Evolutionary conservation across 805 yeast species (phyloP).

Genomic region (Pichia phayaonensis): DNA sequence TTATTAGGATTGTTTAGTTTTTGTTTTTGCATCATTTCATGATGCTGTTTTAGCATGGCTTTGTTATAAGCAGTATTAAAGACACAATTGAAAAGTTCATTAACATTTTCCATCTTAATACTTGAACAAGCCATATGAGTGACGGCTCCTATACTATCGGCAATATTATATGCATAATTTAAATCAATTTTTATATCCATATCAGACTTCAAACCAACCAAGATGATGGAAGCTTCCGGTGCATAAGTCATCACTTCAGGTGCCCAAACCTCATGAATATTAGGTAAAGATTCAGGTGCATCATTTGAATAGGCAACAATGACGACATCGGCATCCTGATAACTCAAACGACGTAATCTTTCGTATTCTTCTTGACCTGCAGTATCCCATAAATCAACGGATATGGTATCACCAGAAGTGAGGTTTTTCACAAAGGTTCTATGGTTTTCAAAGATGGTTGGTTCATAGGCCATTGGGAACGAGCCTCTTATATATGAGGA

Average conservation of each 20-base stretch:
- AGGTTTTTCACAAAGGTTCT: conserved; percentile 89
- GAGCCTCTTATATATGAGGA: conserved; percentile 93
- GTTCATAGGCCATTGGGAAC: conserved; percentile 95
- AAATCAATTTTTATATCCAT: conserved; percentile 33
- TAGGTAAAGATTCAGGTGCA: conserved; percentile 53
- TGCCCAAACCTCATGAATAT: conserved; percentile 75
- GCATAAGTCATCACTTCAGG: conserved; percentile 84
- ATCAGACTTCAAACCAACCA: conserved; percentile 83
- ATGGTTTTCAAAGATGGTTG: conserved; percentile 92
- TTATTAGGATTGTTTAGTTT: not conserved
- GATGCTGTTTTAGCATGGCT: conserved; percentile 6
- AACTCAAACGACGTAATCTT: conserved; percentile 75
- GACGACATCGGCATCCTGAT: conserved; percentile 74
- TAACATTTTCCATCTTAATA: conserved; percentile 56
- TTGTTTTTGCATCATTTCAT: not conserved
- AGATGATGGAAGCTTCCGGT: conserved; percentile 65
- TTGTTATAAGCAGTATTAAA: conserved; percentile 29
- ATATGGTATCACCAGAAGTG: conserved; percentile 79
- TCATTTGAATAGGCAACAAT: conserved; percentile 72
- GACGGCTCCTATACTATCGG: conserved; percentile 50
- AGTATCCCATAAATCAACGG: conserved; percentile 89
- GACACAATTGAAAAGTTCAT: conserved; percentile 53
- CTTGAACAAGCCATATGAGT: conserved; percentile 80
- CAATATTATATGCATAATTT: conserved; percentile 20
- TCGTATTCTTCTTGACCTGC: conserved; percentile 94